Percentiles rank a stretch among this genome's conserved stretches.
Conservation (phyloP, 2,329 filamentous ascomycete genomes). For the Coniella lustricola region DNA sequence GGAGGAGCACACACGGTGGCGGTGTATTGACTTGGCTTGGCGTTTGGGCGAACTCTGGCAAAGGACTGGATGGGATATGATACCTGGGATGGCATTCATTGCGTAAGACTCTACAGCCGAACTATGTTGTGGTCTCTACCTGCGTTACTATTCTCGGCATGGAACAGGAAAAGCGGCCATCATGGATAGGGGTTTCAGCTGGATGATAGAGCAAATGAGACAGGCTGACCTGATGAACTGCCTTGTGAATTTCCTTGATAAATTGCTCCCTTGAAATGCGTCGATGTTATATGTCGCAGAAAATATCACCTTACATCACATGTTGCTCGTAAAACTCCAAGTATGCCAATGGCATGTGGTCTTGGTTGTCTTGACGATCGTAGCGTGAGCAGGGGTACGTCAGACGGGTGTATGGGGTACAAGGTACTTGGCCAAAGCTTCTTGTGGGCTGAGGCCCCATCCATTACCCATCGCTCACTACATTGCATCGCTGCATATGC, state of each 20-base stretch:
- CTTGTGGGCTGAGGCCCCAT: background rate
- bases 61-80: background rate
- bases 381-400: background rate
- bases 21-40: background rate
- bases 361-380: background rate
- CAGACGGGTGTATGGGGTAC: background rate
- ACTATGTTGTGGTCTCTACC: background rate
- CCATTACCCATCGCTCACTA: background rate
- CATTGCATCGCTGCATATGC: background rate
- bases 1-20: background rate
- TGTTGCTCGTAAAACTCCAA: too few relatives aligned
- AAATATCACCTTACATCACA: too few relatives aligned
- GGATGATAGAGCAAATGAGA: too few relatives aligned
- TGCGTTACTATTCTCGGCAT: too few relatives aligned
- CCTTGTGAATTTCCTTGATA: too few relatives aligned
- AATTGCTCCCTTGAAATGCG: too few relatives aligned
- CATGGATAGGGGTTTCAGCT: too few relatives aligned
- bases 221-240: too few relatives aligned
- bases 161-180: too few relatives aligned
- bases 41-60: slow-evolving; percentile 1
- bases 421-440: slow-evolving; percentile 4
- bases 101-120: background rate
- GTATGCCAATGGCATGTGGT: too few relatives aligned
- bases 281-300: too few relatives aligned
- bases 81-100: slow-evolving; percentile 1